These are phyloP conservation scores for Phytophthora idaei DNA, from an alignment of 352 stramenopile species.

Conservation along the genomic window DNA sequence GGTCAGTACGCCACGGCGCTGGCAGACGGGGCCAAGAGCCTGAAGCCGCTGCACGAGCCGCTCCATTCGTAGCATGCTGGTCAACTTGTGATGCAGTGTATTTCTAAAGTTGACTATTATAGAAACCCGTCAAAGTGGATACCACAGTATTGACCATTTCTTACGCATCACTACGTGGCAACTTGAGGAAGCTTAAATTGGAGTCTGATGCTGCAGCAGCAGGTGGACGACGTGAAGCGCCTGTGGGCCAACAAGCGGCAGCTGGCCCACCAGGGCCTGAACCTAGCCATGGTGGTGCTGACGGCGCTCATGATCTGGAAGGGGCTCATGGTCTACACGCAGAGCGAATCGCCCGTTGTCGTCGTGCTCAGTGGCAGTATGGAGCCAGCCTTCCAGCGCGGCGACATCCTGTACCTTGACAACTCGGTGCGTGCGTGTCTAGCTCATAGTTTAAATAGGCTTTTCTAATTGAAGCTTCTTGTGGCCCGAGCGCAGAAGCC, in stretches of 20 bases:
- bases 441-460: no score
- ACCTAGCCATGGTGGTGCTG: conserved; percentile 99
- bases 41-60: conserved; percentile 17
- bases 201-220: conserved; percentile 71
- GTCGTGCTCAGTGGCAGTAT: conserved; percentile 99
- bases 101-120: background rate
- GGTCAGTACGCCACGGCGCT: conserved; percentile 40
- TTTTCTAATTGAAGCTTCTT: conserved; percentile 2
- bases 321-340: conserved; percentile 96
- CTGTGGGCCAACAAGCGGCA: conserved; percentile 98
- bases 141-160: background rate
- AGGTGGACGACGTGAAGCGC: conserved; percentile 97
- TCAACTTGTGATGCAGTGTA: background rate
- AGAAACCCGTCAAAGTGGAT: background rate
- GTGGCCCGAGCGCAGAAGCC: conserved; percentile 53
- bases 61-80: conserved; percentile 18
- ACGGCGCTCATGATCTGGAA: conserved; percentile 99
- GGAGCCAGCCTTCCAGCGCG: conserved; percentile 99
- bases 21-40: background rate
- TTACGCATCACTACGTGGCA: conserved; percentile 24
- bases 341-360: conserved; percentile 97
- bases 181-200: background rate
- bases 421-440: conserved; percentile 84
- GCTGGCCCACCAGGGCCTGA: conserved; percentile 96
- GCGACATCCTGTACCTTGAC: conserved; percentile 98